These are phyloP conservation scores for Aureobasidium namibiae DNA, from an alignment of 2,329 filamentous ascomycete species.

Conservation along the genomic window DNA sequence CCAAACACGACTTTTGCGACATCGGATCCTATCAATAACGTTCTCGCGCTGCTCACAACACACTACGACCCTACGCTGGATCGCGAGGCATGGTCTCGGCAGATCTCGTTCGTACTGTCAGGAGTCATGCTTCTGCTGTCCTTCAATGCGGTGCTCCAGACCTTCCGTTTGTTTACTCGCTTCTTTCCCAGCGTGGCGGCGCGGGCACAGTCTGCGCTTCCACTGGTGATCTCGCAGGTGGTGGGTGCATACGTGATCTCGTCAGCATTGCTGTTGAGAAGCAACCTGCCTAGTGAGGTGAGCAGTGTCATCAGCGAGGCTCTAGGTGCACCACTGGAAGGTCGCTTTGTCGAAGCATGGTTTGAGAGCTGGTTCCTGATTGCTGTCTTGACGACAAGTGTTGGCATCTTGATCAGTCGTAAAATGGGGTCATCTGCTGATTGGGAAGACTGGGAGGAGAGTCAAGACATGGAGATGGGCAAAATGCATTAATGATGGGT, in stretches of 20 bases:
- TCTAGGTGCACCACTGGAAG: conserved; percentile 66
- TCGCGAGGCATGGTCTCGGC: conserved; percentile 72
- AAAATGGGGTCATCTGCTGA: conserved; percentile 41
- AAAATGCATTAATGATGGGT: conserved; percentile 49
- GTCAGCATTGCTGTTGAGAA: conserved; percentile 65
- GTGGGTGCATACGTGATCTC: conserved; percentile 80
- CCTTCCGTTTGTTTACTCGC: conserved; percentile 70
- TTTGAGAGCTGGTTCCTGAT: conserved; percentile 81
- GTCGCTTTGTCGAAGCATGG: conserved; percentile 68
- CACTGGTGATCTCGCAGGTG: conserved; percentile 71
- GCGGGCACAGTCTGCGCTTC: conserved; percentile 68
- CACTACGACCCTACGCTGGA: conserved; percentile 80
- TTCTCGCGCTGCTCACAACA: conserved; percentile 69
- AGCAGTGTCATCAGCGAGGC: conserved; percentile 70
- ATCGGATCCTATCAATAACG: conserved; percentile 75
- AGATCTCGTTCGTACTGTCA: conserved; percentile 75
- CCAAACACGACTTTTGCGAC: conserved; percentile 50
- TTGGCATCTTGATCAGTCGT: conserved; percentile 66
- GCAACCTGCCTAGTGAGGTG: conserved; percentile 70
- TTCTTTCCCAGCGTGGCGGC: conserved; percentile 65
- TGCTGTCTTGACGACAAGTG: conserved; percentile 56
- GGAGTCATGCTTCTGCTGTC: conserved; percentile 75
- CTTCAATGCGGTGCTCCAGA: conserved; percentile 77
- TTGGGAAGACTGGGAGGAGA: conserved; percentile 37
- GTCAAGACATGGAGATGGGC: conserved; percentile 60